Percentiles rank a stretch among this genome's conserved stretches.
phyloP scores from a whole-genome alignment of 352 stramenopile genomes.

The Globisporangium yorkense region DNA sequence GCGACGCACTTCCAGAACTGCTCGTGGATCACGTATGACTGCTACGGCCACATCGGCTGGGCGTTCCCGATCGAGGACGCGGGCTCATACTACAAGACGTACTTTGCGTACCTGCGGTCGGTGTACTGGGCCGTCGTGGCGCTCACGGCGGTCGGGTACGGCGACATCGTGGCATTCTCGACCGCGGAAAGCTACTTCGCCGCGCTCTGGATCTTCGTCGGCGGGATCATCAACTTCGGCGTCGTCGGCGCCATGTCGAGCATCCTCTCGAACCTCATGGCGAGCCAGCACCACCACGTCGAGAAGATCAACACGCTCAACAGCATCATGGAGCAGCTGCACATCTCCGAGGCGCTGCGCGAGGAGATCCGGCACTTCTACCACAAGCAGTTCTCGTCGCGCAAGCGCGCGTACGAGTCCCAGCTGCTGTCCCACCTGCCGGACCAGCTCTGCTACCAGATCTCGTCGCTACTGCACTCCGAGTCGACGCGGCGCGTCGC shows the following conservation, averaged over 20 bases:
- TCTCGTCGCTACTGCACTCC: conserved; percentile 64
- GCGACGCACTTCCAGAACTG: conserved; percentile 54
- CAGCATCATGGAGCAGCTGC: conserved; percentile 48
- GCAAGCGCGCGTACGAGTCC: conserved; percentile 67
- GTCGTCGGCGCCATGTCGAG: conserved; percentile 78
- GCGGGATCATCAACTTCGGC: conserved; percentile 73
- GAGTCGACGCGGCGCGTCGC: conserved; percentile 44
- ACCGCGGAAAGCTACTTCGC: conserved; percentile 69
- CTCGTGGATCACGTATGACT: conserved; percentile 68
- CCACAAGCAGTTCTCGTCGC: conserved; percentile 48
- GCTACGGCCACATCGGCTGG: conserved; percentile 50
- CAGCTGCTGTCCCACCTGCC: conserved; percentile 58
- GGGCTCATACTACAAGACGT: conserved; percentile 29
- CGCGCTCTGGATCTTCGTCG: conserved; percentile 68
- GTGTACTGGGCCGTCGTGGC: conserved; percentile 76
- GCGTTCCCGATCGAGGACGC: conserved; percentile 40
- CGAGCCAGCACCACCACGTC: conserved; percentile 50
- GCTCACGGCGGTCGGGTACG: conserved; percentile 65
- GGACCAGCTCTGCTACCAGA: conserved; percentile 69
- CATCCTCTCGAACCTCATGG: conserved; percentile 66
- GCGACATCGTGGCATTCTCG: conserved; percentile 68
- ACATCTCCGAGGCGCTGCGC: conserved; percentile 46
- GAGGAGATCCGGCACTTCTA: conserved; percentile 71
- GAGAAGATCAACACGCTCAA: conserved; percentile 71
- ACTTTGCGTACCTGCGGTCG: conserved; percentile 64